phyloP scores from a whole-genome alignment of 1,139 yeast species.

The Scheffersomyces insectosa region DNA sequence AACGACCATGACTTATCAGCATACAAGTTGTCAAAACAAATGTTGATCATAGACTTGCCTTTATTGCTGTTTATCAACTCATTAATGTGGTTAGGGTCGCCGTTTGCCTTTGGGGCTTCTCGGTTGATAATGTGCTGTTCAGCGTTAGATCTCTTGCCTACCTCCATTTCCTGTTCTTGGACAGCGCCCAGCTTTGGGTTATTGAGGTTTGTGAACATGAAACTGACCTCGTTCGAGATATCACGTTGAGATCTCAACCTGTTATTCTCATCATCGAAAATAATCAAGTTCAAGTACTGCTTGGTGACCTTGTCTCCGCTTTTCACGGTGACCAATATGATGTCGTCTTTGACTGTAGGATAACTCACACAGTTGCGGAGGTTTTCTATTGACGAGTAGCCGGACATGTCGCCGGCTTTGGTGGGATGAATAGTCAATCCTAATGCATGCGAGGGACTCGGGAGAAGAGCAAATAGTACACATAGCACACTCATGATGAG shows the following conservation, averaged over 20 bases:
- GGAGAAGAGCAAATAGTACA: too few species aligned
- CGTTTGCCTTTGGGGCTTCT: constrained; percentile 1
- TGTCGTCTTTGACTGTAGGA: constrained; percentile 38
- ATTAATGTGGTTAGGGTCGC: constrained; percentile 8
- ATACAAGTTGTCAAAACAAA: constrained; percentile 47
- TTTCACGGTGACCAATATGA: constrained; percentile 33
- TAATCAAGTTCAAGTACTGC: constrained; percentile 37
- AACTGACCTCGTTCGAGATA: constrained; percentile 27
- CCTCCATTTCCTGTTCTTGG: constrained; percentile 12
- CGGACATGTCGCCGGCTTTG: constrained; percentile 23
- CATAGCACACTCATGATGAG: too few species aligned
- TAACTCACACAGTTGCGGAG: constrained; percentile 41
- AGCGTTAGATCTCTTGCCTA: constrained; percentile 6
- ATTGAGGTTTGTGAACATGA: constrained; percentile 42
- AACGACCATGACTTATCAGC: constrained; percentile 48
- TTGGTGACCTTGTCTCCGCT: constrained; percentile 32
- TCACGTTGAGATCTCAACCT: constrained; percentile 32
- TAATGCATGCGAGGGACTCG: constrained; percentile 8
- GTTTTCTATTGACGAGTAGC: constrained; percentile 28
- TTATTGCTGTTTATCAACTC: constrained; percentile 21
- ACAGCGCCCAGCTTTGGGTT: constrained; percentile 14
- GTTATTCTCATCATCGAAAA: constrained; percentile 41
- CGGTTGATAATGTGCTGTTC: background rate
- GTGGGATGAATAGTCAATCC: constrained; percentile 25
- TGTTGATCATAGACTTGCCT: constrained; percentile 33